Evolutionary conservation across 306 rosid species (phyloP).

Genomic region (Sindora glabra): DNA sequence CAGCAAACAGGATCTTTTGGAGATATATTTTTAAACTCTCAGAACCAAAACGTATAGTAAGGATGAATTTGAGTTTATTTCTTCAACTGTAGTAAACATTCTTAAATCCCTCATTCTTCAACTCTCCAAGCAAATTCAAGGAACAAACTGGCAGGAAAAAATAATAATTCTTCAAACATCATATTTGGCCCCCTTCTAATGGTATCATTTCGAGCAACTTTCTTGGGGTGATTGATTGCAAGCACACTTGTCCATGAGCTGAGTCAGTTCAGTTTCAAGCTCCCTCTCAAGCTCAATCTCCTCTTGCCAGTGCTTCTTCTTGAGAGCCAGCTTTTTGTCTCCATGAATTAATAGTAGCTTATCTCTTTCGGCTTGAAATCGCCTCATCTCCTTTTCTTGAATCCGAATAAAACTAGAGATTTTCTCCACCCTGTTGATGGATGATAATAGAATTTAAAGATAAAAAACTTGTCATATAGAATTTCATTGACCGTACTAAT

Average conservation of each 20-base stretch:
- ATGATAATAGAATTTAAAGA: background rate
- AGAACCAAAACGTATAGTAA: too few relatives aligned
- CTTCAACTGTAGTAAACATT: too few relatives aligned
- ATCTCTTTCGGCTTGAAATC: constrained; percentile 19
- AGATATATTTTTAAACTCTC: too few relatives aligned
- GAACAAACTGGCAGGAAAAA: background rate
- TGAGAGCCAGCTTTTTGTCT: constrained; percentile 22
- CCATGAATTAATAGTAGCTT: constrained; percentile 3
- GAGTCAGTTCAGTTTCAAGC: constrained; percentile 20
- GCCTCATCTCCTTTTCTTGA: constrained; percentile 16
- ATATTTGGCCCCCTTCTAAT: too few relatives aligned
- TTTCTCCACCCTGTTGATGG: constrained; percentile 13
- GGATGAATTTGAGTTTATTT: too few relatives aligned
- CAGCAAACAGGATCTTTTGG: too few relatives aligned
- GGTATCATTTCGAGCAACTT: background rate
- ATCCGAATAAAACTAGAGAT: constrained; percentile 8
- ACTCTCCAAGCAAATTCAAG: background rate
- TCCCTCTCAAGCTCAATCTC: constrained; percentile 31
- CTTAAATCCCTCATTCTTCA: background rate
- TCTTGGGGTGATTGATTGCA: background rate
- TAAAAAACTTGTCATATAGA: too few relatives aligned
- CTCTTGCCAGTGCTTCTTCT: constrained; percentile 25
- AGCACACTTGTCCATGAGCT: constrained; percentile 23
- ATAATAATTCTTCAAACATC: too few relatives aligned
- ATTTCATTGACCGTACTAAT: too few relatives aligned